These are phyloP conservation scores for Penicillium samsonianum DNA, from an alignment of 495 filamentous ascomycete species.

Conservation along the genomic window DNA sequence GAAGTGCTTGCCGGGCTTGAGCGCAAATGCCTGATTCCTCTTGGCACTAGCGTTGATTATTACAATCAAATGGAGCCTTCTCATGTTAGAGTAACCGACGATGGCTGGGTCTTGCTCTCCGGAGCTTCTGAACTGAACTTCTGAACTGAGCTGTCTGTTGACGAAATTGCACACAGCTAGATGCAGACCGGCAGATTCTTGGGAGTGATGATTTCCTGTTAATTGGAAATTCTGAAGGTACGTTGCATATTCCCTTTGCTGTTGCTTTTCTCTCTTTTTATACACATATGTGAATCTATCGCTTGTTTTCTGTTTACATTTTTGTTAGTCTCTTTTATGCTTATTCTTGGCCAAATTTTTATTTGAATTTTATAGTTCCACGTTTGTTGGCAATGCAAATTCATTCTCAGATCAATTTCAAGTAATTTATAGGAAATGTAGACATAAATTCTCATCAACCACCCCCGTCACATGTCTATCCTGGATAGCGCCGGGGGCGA, in stretches of 20 bases:
- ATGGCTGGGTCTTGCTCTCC: neutral
- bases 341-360: neutral
- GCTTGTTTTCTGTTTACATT: neutral
- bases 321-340: neutral
- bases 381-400: too few relatives aligned
- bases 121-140: neutral
- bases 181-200: neutral
- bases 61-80: neutral
- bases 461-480: neutral
- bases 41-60: neutral
- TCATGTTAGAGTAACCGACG: neutral
- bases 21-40: neutral
- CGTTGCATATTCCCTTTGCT: neutral
- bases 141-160: neutral
- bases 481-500: neutral
- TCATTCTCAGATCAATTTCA: neutral
- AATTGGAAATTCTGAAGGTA: neutral
- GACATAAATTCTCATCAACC: neutral
- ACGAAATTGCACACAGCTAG: neutral
- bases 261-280: neutral
- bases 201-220: too few relatives aligned
- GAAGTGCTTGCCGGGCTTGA: neutral
- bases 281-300: neutral
- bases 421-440: neutral
- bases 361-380: too few relatives aligned